Percentiles rank a stretch among this genome's conserved stretches.
These are phyloP conservation scores for Diaporthe humulicola DNA, from an alignment of 2,329 filamentous ascomycete species.

Conservation along the genomic window DNA sequence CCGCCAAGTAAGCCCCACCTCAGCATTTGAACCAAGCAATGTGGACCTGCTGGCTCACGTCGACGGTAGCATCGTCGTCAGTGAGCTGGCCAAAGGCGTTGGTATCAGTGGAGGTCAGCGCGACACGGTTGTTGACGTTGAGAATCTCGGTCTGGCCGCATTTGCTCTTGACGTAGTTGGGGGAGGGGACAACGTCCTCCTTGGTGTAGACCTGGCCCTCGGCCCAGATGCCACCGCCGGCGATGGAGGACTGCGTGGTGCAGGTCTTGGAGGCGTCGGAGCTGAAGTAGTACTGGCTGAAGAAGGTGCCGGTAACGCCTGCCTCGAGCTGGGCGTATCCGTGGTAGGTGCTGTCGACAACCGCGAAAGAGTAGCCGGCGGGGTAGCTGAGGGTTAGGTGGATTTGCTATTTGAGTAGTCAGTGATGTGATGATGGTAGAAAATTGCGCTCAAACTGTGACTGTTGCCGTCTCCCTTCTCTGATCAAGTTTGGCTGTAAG, in stretches of 20 bases:
- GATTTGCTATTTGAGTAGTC: constrained; percentile 45
- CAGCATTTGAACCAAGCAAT: constrained; percentile 51
- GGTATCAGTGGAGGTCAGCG: constrained; percentile 53
- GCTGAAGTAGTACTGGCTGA: constrained; percentile 62
- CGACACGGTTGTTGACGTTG: constrained; percentile 62
- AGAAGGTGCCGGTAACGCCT: constrained; percentile 59
- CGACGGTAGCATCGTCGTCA: constrained; percentile 60
- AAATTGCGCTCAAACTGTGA: no score
- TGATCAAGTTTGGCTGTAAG: background rate
- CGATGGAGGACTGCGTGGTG: constrained; percentile 58
- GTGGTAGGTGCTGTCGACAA: constrained; percentile 63
- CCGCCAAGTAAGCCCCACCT: background rate
- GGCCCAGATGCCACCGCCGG: constrained; percentile 56
- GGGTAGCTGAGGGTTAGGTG: constrained; percentile 61
- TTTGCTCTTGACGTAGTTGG: constrained; percentile 59
- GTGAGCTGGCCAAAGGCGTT: constrained; percentile 56
- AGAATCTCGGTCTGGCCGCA: constrained; percentile 60
- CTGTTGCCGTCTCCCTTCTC: background rate
- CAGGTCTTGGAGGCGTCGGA: constrained; percentile 59
- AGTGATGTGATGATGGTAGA: background rate
- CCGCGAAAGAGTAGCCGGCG: constrained; percentile 60
- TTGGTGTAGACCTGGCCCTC: constrained; percentile 61
- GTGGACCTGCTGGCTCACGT: constrained; percentile 59
- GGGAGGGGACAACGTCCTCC: constrained; percentile 58
- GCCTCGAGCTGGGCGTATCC: constrained; percentile 61